Percentiles rank a stretch among this genome's conserved stretches.
phyloP scores from a whole-genome alignment of 352 stramenopile species.

The Globisporangium orthogonon region DNA sequence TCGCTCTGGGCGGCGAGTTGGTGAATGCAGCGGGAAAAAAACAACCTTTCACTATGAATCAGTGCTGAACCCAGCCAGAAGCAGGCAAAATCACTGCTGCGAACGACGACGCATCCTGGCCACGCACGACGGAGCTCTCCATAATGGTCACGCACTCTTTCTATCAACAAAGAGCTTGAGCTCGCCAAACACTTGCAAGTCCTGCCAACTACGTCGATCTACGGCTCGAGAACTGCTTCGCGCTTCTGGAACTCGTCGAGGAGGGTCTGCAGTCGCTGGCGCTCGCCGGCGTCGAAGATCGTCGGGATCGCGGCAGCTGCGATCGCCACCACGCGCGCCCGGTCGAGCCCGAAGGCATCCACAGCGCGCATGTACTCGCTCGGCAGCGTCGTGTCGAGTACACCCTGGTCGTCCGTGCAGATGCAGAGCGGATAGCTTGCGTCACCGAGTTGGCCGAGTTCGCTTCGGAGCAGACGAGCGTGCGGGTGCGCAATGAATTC shows the following conservation, averaged over 20 bases:
- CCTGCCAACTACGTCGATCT: too few species aligned
- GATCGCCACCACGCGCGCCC: slow-evolving; percentile 34
- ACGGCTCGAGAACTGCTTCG: neutral
- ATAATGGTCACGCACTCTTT: too few species aligned
- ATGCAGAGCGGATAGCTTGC: slow-evolving; percentile 77
- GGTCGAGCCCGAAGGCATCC: slow-evolving; percentile 62
- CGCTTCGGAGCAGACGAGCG: slow-evolving; percentile 37
- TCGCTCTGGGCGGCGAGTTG: neutral
- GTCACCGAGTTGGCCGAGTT: slow-evolving; percentile 6
- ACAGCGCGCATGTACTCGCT: slow-evolving; percentile 83
- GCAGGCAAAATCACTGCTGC: neutral
- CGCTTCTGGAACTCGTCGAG: slow-evolving; percentile 17
- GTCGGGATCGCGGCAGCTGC: slow-evolving; percentile 33
- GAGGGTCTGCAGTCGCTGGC: slow-evolving; percentile 16
- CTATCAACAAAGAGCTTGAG: too few species aligned
- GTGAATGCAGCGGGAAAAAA: neutral
- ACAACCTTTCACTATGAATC: neutral
- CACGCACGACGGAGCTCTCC: too few species aligned
- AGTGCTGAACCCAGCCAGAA: neutral
- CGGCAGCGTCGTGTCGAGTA: slow-evolving; percentile 88
- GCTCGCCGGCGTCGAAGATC: slow-evolving; percentile 54
- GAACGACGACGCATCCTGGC: too few species aligned
- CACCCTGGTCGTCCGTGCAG: slow-evolving; percentile 91
- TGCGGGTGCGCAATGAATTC: slow-evolving; percentile 83
- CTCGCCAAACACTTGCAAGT: too few species aligned